Percentiles rank a stretch among this genome's conserved stretches.
Evolutionary conservation across 1,139 yeast species (phyloP).

Genomic region (Yamadazyma atmosphaerica): DNA sequence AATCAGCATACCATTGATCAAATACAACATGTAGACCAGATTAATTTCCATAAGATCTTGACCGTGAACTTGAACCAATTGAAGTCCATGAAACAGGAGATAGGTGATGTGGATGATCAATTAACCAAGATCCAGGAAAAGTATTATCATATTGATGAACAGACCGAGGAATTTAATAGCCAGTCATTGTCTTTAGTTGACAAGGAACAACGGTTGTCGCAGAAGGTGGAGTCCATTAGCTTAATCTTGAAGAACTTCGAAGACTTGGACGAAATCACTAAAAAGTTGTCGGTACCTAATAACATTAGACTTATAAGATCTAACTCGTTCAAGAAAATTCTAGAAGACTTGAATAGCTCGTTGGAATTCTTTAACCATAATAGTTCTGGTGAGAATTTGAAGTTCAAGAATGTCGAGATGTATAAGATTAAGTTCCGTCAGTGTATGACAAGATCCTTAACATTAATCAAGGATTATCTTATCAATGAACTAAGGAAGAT

Average conservation of each 20-base stretch:
- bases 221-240: constrained; percentile 50
- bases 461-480: constrained; percentile 70
- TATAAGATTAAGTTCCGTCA: constrained; percentile 77
- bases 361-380: constrained; percentile 34
- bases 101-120: constrained; percentile 40
- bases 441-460: constrained; percentile 80
- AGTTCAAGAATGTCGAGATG: constrained; percentile 68
- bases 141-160: constrained; percentile 56
- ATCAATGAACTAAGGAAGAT: constrained; percentile 52
- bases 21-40: constrained; percentile 18
- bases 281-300: constrained; percentile 62
- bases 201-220: constrained; percentile 47
- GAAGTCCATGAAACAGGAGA: constrained; percentile 38
- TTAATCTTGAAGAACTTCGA: constrained; percentile 62
- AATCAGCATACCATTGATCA: constrained; percentile 4
- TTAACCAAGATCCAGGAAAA: constrained; percentile 29
- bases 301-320: constrained; percentile 31
- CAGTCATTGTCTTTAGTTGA: constrained; percentile 55
- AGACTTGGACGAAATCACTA: constrained; percentile 66
- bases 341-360: constrained; percentile 60
- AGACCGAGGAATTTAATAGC: constrained; percentile 63
- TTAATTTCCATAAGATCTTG: constrained; percentile 45
- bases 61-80: constrained; percentile 31
- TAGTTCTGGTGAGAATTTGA: constrained; percentile 20
- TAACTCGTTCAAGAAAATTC: constrained; percentile 53